phyloP scores from a whole-genome alignment of 2,329 filamentous ascomycete species.

The Pseudogymnoascus sp. region DNA sequence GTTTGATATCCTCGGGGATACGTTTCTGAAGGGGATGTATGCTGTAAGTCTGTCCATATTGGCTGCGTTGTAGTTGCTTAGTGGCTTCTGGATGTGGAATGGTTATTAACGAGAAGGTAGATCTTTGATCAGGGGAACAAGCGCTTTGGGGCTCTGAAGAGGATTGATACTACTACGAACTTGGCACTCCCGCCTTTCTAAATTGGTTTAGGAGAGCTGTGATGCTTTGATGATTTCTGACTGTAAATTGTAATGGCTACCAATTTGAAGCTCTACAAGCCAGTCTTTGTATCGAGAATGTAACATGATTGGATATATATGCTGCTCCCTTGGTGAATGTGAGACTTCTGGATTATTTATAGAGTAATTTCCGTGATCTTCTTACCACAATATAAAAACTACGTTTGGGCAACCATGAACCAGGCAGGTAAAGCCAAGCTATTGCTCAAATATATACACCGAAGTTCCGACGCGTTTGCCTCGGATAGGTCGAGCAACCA shows the following conservation, averaged over 20 bases:
- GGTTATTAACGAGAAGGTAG: constrained; percentile 24
- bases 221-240: background rate
- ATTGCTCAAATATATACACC: background rate
- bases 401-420: too few relatives aligned
- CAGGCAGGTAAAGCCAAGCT: background rate
- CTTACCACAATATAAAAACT: background rate
- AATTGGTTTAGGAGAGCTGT: background rate
- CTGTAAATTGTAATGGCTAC: background rate
- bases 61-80: too few relatives aligned
- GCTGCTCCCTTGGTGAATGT: background rate
- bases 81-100: background rate
- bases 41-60: constrained; percentile 34
- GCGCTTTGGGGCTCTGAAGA: constrained; percentile 48
- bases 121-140: constrained; percentile 52
- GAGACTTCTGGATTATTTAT: background rate
- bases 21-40: constrained; percentile 52
- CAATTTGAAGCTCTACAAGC: background rate
- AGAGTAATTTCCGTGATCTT: background rate
- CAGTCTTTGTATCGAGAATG: background rate
- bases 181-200: background rate
- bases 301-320: background rate
- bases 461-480: background rate
- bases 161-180: constrained; percentile 23
- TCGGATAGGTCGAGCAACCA: background rate
- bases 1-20: constrained; percentile 52